phyloP scores from a whole-genome alignment of 768 basidiomycete species.

The Tephrocybe sp. region DNA sequence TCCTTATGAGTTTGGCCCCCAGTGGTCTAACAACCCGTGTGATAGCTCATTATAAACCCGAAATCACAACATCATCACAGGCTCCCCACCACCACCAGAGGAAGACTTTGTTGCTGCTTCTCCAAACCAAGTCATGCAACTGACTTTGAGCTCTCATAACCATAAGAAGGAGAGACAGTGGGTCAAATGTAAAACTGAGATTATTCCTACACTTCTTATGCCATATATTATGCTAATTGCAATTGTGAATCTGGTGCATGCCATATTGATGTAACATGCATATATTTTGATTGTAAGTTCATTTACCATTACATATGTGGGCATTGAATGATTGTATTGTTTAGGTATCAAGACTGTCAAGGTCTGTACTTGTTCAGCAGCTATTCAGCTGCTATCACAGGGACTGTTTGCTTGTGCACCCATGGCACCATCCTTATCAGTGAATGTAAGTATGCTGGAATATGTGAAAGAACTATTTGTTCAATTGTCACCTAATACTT shows the following conservation, averaged over 20 bases:
- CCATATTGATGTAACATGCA: too few species aligned
- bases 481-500: conserved; percentile 19
- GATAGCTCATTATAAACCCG: too few species aligned
- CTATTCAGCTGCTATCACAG: conserved; percentile 18
- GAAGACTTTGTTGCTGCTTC: too few species aligned
- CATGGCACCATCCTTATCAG: conserved; percentile 20
- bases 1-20: too few species aligned
- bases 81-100: too few species aligned
- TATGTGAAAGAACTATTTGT: conserved; percentile 18
- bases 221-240: not conserved
- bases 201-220: not conserved
- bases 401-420: conserved; percentile 29
- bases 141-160: not conserved
- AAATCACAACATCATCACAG: not conserved
- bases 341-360: not conserved
- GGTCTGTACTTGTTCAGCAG: not conserved
- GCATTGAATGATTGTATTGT: too few species aligned
- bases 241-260: too few species aligned
- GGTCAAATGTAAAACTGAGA: not conserved
- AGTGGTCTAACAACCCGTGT: too few species aligned
- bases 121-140: too few species aligned
- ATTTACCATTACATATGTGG: too few species aligned
- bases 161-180: not conserved
- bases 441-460: conserved; percentile 23
- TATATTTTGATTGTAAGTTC: not conserved